These are phyloP conservation scores for Leccinum angustisporum DNA, from an alignment of 1,284 basidiomycete species.

Conservation along the genomic window DNA sequence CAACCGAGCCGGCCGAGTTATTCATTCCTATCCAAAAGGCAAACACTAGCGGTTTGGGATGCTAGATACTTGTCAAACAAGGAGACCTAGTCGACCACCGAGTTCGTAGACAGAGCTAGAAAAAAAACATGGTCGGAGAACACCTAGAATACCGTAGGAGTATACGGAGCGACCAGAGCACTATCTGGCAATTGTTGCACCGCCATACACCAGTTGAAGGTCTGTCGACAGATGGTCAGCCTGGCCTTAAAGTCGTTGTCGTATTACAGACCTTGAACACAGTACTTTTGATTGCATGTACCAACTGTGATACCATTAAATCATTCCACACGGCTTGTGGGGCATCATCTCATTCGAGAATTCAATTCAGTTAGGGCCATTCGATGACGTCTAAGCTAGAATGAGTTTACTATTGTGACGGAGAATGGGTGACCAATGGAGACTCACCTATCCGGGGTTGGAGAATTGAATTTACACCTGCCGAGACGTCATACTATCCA, in stretches of 20 bases:
- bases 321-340: neutral
- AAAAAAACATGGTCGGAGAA: neutral
- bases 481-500: constrained; percentile 55
- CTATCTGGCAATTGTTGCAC: constrained; percentile 60
- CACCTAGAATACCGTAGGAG: constrained; percentile 43
- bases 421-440: neutral
- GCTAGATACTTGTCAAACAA: constrained; percentile 44
- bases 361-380: constrained; percentile 65
- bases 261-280: constrained; percentile 42
- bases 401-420: constrained; percentile 4
- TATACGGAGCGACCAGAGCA: too few relatives aligned
- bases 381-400: constrained; percentile 50
- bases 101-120: constrained; percentile 29
- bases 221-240: constrained; percentile 31
- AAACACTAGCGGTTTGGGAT: too few relatives aligned
- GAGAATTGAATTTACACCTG: constrained; percentile 49
- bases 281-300: constrained; percentile 53
- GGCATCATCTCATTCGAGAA: constrained; percentile 43
- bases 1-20: constrained; percentile 48
- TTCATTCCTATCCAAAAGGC: neutral
- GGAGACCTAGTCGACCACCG: constrained; percentile 60
- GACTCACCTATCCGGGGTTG: constrained; percentile 51
- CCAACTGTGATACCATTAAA: constrained; percentile 22
- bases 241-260: neutral
- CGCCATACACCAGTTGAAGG: constrained; percentile 61